Conservation (phyloP, 2,329 filamentous ascomycete species). For the Reticulascus tulasneorum region DNA sequence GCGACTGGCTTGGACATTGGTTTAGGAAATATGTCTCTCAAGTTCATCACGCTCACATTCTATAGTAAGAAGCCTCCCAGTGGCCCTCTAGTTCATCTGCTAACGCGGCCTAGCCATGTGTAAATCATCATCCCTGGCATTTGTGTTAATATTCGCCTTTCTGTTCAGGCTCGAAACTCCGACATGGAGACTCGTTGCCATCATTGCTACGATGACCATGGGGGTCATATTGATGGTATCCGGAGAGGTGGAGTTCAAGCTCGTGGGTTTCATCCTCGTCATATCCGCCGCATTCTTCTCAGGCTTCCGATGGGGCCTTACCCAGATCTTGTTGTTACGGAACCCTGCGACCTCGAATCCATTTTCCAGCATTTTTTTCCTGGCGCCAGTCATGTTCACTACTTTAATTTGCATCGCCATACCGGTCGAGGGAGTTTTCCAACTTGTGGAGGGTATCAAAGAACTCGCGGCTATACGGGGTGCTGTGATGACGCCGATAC, state of each 20-base stretch:
- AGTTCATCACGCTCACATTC: conserved; percentile 95
- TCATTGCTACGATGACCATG: conserved; percentile 87
- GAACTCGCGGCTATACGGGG: conserved; percentile 67
- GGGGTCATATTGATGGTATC: conserved; percentile 98
- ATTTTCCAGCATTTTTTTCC: conserved; percentile 93
- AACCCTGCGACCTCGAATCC: conserved; percentile 95
- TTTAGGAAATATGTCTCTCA: conserved; percentile 89
- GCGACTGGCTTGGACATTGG: conserved; percentile 96
- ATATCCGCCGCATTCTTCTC: conserved; percentile 94
- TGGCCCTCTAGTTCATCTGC: conserved; percentile 9
- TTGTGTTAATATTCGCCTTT: conserved; percentile 93
- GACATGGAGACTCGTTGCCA: conserved; percentile 77
- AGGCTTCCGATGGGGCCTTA: conserved; percentile 97
- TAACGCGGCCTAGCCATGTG: conserved; percentile 70
- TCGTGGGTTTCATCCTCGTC: conserved; percentile 83
- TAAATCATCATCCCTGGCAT: conserved; percentile 93
- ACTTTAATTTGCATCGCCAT: conserved; percentile 77
- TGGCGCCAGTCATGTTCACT: conserved; percentile 95
- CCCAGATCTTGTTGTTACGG: conserved; percentile 88
- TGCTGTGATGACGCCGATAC: conserved; percentile 57
- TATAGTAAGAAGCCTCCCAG: conserved; percentile 61
- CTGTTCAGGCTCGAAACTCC: conserved; percentile 85
- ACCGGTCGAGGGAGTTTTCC: conserved; percentile 74
- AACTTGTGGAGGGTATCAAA: conserved; percentile 62
- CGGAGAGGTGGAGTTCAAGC: conserved; percentile 85